Percentiles rank a stretch among this genome's conserved stretches.
Conservation (phyloP, 441 rosid genomes). For the Erysimum pusillum region DNA sequence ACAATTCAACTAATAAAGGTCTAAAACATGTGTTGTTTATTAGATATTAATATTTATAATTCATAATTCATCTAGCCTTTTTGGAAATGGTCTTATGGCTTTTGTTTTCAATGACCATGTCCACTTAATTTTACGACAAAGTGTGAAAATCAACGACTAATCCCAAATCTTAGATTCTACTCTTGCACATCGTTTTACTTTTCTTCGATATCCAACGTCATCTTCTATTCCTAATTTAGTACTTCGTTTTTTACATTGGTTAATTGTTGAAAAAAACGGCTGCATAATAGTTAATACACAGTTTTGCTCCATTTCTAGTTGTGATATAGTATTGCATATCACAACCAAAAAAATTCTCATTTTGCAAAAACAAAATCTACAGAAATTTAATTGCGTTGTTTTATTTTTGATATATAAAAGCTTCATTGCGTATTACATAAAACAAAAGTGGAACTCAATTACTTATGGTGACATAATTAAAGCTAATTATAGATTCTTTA, state of each 20-base stretch:
- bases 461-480: not conserved
- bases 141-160: slow-evolving; percentile 44
- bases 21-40: slow-evolving; percentile 39
- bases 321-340: not conserved
- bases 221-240: slow-evolving; percentile 20
- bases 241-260: not conserved
- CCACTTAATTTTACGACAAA: slow-evolving; percentile 38
- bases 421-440: not conserved
- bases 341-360: not conserved
- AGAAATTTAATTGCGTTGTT: not conserved
- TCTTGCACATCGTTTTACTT: slow-evolving; percentile 26
- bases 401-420: no score
- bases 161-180: slow-evolving; percentile 19
- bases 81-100: slow-evolving; percentile 39
- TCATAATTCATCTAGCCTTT: slow-evolving; percentile 17
- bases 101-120: slow-evolving; percentile 36
- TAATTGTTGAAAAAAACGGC: slow-evolving; percentile 28
- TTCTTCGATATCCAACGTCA: slow-evolving; percentile 23
- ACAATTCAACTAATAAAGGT: slow-evolving; percentile 35
- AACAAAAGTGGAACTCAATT: not conserved
- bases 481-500: not conserved
- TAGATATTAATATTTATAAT: slow-evolving; percentile 3
- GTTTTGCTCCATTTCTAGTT: not conserved
- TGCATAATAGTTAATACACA: slow-evolving; percentile 3
- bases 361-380: not conserved